Conservation (phyloP, 2,329 filamentous ascomycete genomes). For the Niveomyces coronatus region DNA sequence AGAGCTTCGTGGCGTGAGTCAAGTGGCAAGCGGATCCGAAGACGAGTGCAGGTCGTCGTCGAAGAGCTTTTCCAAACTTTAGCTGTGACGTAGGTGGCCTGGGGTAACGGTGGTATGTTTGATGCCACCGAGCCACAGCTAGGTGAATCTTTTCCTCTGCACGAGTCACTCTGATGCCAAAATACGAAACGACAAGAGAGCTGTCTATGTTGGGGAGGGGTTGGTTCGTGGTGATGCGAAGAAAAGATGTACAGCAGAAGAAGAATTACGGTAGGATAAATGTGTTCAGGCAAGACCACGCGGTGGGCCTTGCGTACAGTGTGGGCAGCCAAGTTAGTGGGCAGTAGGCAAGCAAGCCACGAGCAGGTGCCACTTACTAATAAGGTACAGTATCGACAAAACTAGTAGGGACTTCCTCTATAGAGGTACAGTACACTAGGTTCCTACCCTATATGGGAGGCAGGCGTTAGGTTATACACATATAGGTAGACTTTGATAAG, state of each 20-base stretch:
- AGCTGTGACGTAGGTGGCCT: conserved; percentile 10
- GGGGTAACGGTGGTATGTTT: conserved; percentile 7
- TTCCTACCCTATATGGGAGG: too few relatives aligned
- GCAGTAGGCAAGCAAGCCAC: background rate
- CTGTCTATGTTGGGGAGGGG: background rate
- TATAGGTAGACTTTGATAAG: too few relatives aligned
- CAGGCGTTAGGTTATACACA: too few relatives aligned
- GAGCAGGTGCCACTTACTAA: too few relatives aligned
- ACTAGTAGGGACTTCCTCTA: too few relatives aligned
- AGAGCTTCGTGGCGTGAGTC: conserved; percentile 3
- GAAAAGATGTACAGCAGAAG: too few relatives aligned
- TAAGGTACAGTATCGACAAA: too few relatives aligned
- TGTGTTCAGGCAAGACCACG: conserved; percentile 14
- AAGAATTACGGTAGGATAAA: conserved; percentile 9
- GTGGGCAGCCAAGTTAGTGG: conserved; percentile 5
- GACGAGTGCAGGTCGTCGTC: conserved; percentile 32
- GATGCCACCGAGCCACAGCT: conserved; percentile 1
- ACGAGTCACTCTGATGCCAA: conserved; percentile 6
- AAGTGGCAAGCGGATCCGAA: conserved; percentile 20
- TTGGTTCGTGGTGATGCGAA: conserved; percentile 14
- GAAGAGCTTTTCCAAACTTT: conserved; percentile 23
- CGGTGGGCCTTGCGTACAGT: conserved; percentile 32
- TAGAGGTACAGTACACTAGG: too few relatives aligned
- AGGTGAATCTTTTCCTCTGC: conserved; percentile 9
- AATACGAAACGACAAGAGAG: conserved; percentile 6